phyloP scores from a whole-genome alignment of 23 red algal genomes.

The Gracilaria gracilis region DNA sequence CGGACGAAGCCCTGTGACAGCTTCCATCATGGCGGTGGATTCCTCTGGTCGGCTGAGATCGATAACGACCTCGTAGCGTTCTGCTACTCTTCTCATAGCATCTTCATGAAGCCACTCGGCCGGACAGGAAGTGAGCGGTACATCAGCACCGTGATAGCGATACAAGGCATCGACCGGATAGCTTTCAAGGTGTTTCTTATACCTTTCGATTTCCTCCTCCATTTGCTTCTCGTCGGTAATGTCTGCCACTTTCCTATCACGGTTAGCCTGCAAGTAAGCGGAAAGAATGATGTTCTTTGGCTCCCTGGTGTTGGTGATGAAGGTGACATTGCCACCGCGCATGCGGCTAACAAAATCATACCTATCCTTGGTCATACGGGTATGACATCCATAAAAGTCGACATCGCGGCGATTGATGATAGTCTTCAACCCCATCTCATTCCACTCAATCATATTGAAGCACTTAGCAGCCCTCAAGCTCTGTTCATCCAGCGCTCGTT shows the following conservation, averaged over 20 bases:
- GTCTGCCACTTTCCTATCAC: slow-evolving; percentile 33
- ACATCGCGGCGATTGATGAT: slow-evolving; percentile 57
- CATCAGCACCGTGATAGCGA: slow-evolving; percentile 46
- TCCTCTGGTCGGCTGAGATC: slow-evolving; percentile 56
- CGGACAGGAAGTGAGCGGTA: slow-evolving; percentile 28
- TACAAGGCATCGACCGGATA: slow-evolving; percentile 68
- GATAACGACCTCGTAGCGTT: slow-evolving; percentile 58
- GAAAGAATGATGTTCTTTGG: slow-evolving; percentile 55
- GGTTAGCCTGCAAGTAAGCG: slow-evolving; percentile 58
- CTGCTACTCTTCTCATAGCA: slow-evolving; percentile 54
- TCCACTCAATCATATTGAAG: slow-evolving; percentile 76
- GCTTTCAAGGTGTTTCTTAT: slow-evolving; percentile 23
- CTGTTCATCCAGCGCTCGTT: slow-evolving; percentile 49
- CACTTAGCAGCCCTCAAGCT: slow-evolving; percentile 39
- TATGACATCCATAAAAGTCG: slow-evolving; percentile 65
- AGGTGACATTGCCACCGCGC: slow-evolving; percentile 57
- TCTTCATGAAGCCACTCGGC: slow-evolving; percentile 32
- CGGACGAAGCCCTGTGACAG: slow-evolving; percentile 47
- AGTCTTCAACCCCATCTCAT: slow-evolving; percentile 55
- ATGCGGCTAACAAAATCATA: slow-evolving; percentile 39
- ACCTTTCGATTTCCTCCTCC: slow-evolving; percentile 37
- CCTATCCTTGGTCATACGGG: slow-evolving; percentile 30
- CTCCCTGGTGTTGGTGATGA: slow-evolving; percentile 60
- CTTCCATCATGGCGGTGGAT: slow-evolving; percentile 60
- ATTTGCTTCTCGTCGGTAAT: slow-evolving; percentile 49